Conservation (phyloP, 495 filamentous ascomycete species). For the Penicillium maclennaniae region DNA sequence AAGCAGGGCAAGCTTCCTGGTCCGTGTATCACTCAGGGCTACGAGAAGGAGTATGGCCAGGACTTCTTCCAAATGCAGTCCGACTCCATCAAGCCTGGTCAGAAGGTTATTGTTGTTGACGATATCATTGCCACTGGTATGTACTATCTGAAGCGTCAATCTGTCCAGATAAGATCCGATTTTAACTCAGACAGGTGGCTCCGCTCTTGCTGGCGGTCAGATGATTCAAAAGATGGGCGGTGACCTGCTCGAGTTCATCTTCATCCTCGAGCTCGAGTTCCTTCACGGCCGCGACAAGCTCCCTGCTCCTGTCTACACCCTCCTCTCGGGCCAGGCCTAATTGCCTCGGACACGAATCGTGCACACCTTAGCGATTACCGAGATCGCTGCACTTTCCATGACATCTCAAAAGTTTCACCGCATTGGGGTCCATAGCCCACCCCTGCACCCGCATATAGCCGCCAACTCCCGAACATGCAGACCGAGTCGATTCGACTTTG, state of each 20-base stretch:
- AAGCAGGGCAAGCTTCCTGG: constrained; percentile 98
- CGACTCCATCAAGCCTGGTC: constrained; percentile 77
- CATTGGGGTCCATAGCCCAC: neutral
- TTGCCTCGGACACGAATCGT: neutral
- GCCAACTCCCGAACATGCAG: neutral
- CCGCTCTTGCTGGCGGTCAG: constrained; percentile 79
- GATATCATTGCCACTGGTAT: constrained; percentile 98
- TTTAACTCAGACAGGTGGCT: constrained; percentile 63
- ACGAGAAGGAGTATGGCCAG: constrained; percentile 93
- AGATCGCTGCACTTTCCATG: constrained; percentile 5
- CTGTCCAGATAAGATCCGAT: neutral
- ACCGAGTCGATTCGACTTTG: neutral
- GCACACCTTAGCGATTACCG: neutral
- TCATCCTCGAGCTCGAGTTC: constrained; percentile 94
- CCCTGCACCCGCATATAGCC: neutral
- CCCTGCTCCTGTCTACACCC: constrained; percentile 76
- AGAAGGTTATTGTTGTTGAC: constrained; percentile 89
- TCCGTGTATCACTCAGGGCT: constrained; percentile 73
- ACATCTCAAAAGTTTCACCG: neutral
- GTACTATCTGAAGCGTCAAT: constrained; percentile 11
- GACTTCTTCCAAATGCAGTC: constrained; percentile 96
- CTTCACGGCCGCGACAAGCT: constrained; percentile 90
- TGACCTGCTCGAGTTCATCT: constrained; percentile 80
- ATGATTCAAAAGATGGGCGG: constrained; percentile 84
- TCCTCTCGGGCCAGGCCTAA: constrained; percentile 61